These are phyloP conservation scores for Sorghum bicolor DNA, from an alignment of 176 grass and related monocot genomes.

Conservation along the genomic window DNA sequence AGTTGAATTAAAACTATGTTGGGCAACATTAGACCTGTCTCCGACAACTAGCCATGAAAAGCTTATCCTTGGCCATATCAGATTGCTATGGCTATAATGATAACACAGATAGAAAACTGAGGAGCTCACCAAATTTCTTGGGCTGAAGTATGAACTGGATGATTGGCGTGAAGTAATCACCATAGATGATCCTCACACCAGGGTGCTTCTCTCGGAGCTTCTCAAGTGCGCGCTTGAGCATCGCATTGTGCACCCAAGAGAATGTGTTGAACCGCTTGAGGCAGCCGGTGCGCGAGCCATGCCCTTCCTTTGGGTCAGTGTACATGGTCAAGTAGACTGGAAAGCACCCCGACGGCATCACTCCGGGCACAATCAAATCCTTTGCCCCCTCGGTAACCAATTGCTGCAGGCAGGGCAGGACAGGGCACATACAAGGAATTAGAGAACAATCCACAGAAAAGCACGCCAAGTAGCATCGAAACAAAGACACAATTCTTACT, in stretches of 20 bases:
- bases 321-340: constrained; percentile 70
- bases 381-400: constrained; percentile 76
- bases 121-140: constrained; percentile 67
- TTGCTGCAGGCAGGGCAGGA: constrained; percentile 37
- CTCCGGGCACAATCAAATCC: constrained; percentile 85
- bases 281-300: constrained; percentile 55
- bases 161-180: constrained; percentile 76
- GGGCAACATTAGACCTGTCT: background rate
- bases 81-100: background rate
- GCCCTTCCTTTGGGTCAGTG: constrained; percentile 39
- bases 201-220: constrained; percentile 68
- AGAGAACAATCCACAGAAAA: background rate
- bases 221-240: constrained; percentile 53
- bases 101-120: background rate
- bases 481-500: constrained; percentile 27
- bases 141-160: constrained; percentile 69
- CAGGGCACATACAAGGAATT: background rate
- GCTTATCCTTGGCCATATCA: background rate
- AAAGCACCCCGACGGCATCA: constrained; percentile 83
- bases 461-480: background rate
- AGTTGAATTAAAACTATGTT: background rate
- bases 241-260: constrained; percentile 62
- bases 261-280: constrained; percentile 71
- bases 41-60: constrained; percentile 2
- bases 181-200: constrained; percentile 63